A percentile compares a stretch with the other conserved stretches of the same genome.
Conservation (phyloP, 345 rosid genomes). For the Salix arbutifolia region DNA sequence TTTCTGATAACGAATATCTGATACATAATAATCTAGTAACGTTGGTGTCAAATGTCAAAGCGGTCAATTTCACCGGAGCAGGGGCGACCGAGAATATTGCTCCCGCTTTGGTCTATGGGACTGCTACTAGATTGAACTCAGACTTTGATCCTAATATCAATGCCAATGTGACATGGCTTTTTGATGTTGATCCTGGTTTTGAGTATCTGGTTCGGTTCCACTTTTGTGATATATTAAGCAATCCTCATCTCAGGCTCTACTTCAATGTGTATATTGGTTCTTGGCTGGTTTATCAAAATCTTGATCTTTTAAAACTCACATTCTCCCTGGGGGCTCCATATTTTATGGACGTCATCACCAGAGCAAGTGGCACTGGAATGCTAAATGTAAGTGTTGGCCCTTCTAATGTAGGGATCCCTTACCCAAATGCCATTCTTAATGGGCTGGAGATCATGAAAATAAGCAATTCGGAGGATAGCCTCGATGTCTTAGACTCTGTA, state of each 20-base stretch:
- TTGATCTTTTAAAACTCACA: slow-evolving; percentile 46
- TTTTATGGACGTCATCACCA: slow-evolving; percentile 53
- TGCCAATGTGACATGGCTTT: slow-evolving; percentile 70
- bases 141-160: slow-evolving; percentile 13
- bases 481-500: slow-evolving; percentile 37
- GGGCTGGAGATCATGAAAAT: slow-evolving; percentile 68
- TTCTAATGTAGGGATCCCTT: background rate
- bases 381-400: slow-evolving; percentile 64
- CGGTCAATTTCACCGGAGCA: slow-evolving; percentile 45
- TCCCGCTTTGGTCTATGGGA: slow-evolving; percentile 68
- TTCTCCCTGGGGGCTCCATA: slow-evolving; percentile 44
- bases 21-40: slow-evolving; percentile 25
- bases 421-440: slow-evolving; percentile 44
- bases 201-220: slow-evolving; percentile 72
- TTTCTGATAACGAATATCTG: slow-evolving; percentile 47
- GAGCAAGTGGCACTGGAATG: slow-evolving; percentile 11
- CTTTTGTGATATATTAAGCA: slow-evolving; percentile 54
- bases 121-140: slow-evolving; percentile 50
- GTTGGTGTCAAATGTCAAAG: slow-evolving; percentile 31
- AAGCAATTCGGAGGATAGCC: slow-evolving; percentile 45
- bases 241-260: background rate
- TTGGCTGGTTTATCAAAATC: slow-evolving; percentile 30
- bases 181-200: slow-evolving; percentile 59
- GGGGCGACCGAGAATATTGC: slow-evolving; percentile 42
- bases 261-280: slow-evolving; percentile 60